Percentiles rank a stretch among this genome's conserved stretches.
Evolutionary conservation across 2,329 filamentous ascomycete genomes (phyloP).

Genomic region (Diaporthe vexans): DNA sequence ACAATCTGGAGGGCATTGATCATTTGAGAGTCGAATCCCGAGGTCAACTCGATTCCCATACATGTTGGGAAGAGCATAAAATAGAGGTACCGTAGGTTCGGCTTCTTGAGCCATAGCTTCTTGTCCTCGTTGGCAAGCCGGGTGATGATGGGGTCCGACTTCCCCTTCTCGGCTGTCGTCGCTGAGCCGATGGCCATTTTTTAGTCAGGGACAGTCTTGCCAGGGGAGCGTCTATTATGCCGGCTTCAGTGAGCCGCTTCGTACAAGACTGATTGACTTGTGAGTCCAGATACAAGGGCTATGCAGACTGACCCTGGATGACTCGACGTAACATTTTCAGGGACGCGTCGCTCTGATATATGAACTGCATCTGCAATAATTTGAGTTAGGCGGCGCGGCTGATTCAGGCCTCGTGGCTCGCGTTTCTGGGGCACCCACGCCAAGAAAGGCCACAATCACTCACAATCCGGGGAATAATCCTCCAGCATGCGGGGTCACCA

Average conservation of each 20-base stretch:
- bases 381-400: background rate
- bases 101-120: conserved; percentile 69
- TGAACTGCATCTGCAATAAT: background rate
- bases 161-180: conserved; percentile 36
- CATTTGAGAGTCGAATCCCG: conserved; percentile 61
- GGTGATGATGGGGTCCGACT: conserved; percentile 47
- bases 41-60: conserved; percentile 71
- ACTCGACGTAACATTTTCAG: background rate
- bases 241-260: conserved; percentile 18
- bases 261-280: background rate
- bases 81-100: conserved; percentile 69
- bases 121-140: conserved; percentile 56
- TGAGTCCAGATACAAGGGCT: conserved; percentile 2
- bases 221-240: background rate
- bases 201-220: background rate
- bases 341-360: conserved; percentile 16
- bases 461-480: conserved; percentile 30
- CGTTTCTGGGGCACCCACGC: conserved; percentile 24
- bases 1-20: conserved; percentile 61
- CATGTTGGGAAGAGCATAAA: conserved; percentile 71
- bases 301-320: background rate
- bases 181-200: conserved; percentile 36
- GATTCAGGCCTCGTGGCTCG: conserved; percentile 7
- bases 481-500: conserved; percentile 27
- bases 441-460: background rate